Conservation (phyloP, 441 rosid genomes). For the Mallotus repandus region DNA sequence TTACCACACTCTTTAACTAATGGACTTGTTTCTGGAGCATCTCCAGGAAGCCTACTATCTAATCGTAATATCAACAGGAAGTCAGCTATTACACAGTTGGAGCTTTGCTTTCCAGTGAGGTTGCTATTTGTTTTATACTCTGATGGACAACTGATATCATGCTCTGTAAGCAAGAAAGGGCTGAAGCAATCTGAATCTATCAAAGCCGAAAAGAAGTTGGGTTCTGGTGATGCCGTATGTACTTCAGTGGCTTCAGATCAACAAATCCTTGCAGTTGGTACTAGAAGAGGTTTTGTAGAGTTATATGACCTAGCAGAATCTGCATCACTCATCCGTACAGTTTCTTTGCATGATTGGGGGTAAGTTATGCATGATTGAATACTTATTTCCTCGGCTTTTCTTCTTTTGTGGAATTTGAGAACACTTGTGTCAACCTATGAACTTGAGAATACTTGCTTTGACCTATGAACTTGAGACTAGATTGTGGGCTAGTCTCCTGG, state of each 20-base stretch:
- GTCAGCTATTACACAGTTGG: constrained; percentile 63
- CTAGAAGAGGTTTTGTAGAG: constrained; percentile 86
- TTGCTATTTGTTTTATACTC: constrained; percentile 71
- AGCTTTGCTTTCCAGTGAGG: constrained; percentile 68
- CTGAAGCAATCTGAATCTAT: constrained; percentile 67
- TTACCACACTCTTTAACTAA: constrained; percentile 45
- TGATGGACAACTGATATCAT: constrained; percentile 71
- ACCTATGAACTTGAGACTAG: background rate
- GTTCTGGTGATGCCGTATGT: constrained; percentile 82
- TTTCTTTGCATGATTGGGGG: constrained; percentile 98
- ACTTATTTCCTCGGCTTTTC: background rate
- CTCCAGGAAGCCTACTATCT: constrained; percentile 34
- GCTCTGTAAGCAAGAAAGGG: constrained; percentile 89
- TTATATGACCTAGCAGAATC: constrained; percentile 78
- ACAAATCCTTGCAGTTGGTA: constrained; percentile 96
- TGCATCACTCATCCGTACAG: constrained; percentile 66
- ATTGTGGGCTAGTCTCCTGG: background rate
- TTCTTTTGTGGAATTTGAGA: background rate
- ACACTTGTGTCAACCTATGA: constrained; percentile 9
- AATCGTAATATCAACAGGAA: constrained; percentile 35
- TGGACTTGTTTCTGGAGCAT: constrained; percentile 51
- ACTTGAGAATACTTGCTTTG: constrained; percentile 3
- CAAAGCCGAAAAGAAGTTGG: constrained; percentile 68
- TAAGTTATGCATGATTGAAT: constrained; percentile 35
- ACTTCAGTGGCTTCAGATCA: constrained; percentile 84